A percentile compares a stretch with the other conserved stretches of the same genome.
phyloP scores from a whole-genome alignment of 2,329 filamentous ascomycete species.

The Chaetothyriales sp. region DNA sequence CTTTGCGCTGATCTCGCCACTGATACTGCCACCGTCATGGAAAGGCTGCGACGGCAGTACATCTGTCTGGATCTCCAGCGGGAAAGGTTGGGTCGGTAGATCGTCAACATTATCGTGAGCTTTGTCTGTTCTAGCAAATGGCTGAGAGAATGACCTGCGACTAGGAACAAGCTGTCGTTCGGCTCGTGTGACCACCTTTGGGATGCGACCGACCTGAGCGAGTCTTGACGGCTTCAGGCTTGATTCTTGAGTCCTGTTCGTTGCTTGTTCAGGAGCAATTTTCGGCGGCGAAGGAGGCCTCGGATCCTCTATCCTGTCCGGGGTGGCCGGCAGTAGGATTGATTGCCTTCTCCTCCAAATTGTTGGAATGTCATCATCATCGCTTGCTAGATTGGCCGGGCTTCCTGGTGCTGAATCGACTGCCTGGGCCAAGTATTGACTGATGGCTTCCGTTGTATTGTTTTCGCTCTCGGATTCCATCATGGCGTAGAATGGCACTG shows the following conservation, averaged over 20 bases:
- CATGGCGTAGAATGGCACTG: conserved; percentile 44
- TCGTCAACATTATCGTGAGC: conserved; percentile 19
- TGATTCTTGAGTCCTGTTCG: background rate
- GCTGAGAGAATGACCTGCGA: conserved; percentile 70
- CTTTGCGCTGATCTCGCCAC: conserved; percentile 19
- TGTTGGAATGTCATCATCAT: conserved; percentile 18
- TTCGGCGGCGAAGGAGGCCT: background rate
- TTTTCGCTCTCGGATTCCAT: conserved; percentile 31
- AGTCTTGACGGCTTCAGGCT: conserved; percentile 12
- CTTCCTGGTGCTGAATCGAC: conserved; percentile 9
- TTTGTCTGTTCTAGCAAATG: conserved; percentile 44
- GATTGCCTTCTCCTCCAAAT: background rate
- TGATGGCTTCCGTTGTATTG: conserved; percentile 31
- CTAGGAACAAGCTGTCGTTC: conserved; percentile 50
- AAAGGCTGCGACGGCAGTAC: conserved; percentile 17
- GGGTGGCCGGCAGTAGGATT: conserved; percentile 3
- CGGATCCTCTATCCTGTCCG: background rate
- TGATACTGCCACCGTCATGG: conserved; percentile 16
- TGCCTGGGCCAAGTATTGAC: conserved; percentile 31
- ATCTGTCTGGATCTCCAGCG: conserved; percentile 16
- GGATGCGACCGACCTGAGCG: conserved; percentile 69
- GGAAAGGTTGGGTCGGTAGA: conserved; percentile 15
- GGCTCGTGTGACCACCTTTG: conserved; percentile 56
- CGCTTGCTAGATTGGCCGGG: conserved; percentile 3
- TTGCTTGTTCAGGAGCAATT: background rate